Conservation (phyloP, 352 stramenopile species). For the Globisporangium sylvaticum region DNA sequence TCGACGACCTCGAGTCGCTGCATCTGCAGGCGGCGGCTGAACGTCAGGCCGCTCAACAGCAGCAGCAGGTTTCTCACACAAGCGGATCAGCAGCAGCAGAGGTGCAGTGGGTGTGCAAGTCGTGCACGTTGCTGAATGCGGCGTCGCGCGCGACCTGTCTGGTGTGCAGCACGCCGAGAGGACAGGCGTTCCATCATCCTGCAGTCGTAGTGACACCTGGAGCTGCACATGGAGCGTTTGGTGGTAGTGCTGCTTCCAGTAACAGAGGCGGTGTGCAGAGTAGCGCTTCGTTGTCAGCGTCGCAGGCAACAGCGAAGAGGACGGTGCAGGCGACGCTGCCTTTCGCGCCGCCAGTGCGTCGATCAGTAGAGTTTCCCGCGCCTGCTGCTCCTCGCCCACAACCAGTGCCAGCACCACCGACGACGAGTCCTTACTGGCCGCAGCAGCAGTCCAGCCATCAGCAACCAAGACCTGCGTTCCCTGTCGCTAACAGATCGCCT, state of each 20-base stretch:
- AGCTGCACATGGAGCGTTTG: background rate
- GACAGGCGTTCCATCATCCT: constrained; percentile 24
- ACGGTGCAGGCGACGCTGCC: constrained; percentile 62
- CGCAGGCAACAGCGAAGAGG: constrained; percentile 23
- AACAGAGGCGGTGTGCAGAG: background rate
- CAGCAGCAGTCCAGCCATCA: background rate
- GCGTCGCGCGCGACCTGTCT: constrained; percentile 28
- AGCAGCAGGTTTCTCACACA: background rate
- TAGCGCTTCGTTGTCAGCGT: background rate
- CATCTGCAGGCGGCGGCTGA: constrained; percentile 24
- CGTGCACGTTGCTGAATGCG: constrained; percentile 64
- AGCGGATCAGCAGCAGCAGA: background rate
- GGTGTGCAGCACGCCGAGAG: constrained; percentile 50
- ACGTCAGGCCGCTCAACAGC: constrained; percentile 3
- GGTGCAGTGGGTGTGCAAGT: constrained; percentile 40
- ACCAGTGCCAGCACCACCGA: constrained; percentile 10
- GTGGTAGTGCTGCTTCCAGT: background rate
- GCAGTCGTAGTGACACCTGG: background rate
- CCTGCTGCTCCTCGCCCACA: background rate
- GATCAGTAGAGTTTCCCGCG: background rate
- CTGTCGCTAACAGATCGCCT: background rate
- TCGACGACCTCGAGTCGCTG: constrained; percentile 55
- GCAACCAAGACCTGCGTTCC: background rate
- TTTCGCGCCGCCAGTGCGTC: constrained; percentile 29
- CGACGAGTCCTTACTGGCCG: background rate